These are phyloP conservation scores for Aureobasidium uvarum DNA, from an alignment of 2,329 filamentous ascomycete genomes.

Conservation along the genomic window DNA sequence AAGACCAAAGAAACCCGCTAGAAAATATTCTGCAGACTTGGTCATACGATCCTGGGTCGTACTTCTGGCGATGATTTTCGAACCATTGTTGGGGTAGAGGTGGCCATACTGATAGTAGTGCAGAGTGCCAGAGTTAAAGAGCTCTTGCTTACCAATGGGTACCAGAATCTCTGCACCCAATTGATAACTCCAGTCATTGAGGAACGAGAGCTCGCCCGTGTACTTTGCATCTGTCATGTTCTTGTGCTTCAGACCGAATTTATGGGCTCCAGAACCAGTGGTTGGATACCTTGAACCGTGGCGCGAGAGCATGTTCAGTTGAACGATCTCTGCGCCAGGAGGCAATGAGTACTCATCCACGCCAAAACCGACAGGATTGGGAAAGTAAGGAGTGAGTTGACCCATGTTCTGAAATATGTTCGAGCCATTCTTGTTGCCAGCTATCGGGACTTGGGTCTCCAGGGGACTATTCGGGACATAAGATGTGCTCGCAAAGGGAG, in stretches of 20 bases:
- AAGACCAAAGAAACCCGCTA: slow-evolving; percentile 75
- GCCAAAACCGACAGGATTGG: slow-evolving; percentile 67
- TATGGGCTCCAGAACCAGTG: slow-evolving; percentile 54
- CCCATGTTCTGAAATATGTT: slow-evolving; percentile 72
- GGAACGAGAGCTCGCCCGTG: slow-evolving; percentile 60
- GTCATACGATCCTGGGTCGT: slow-evolving; percentile 77
- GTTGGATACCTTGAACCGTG: slow-evolving; percentile 75
- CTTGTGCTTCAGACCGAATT: slow-evolving; percentile 58
- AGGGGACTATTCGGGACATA: slow-evolving; percentile 69
- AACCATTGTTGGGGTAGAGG: slow-evolving; percentile 65
- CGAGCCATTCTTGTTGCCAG: slow-evolving; percentile 56
- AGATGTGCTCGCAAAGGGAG: slow-evolving; percentile 59
- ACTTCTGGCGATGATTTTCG: slow-evolving; percentile 70
- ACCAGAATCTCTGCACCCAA: slow-evolving; percentile 71
- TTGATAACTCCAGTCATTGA: slow-evolving; percentile 67
- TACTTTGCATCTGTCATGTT: slow-evolving; percentile 57
- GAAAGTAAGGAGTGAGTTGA: slow-evolving; percentile 66
- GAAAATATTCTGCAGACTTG: slow-evolving; percentile 73
- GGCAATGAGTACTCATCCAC: slow-evolving; percentile 70
- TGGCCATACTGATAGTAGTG: slow-evolving; percentile 72
- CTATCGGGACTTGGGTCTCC: slow-evolving; percentile 67
- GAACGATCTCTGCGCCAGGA: slow-evolving; percentile 63
- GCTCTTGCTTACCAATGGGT: slow-evolving; percentile 68
- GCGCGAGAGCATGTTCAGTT: slow-evolving; percentile 69
- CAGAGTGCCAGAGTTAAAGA: slow-evolving; percentile 67